Evolutionary conservation across 768 basidiomycete species (phyloP), one percentile per base, ranked within the genome.

Genomic region (Strobilomyces confusus): DNA sequence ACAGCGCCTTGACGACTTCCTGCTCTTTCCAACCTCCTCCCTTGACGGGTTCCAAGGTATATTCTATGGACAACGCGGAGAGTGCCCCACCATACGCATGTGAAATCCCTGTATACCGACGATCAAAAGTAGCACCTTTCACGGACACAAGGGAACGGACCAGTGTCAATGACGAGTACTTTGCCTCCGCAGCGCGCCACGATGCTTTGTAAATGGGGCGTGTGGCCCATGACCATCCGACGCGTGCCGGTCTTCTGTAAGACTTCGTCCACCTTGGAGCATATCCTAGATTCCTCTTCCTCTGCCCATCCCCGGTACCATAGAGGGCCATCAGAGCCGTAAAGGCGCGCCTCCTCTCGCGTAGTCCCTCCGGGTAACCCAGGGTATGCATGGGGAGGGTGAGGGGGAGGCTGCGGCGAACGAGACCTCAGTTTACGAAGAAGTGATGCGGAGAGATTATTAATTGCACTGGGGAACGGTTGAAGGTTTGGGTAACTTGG

Each of bases 261-360:
- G 17, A 95, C 86, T 23, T 75, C 71, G 53, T 89, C 84, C 0
- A 92, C 92, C 33, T 81, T 77, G 2, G 61, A 66, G 67, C 97
- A 99, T 5, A 81, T 82, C 47, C 75, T 74, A 51, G 80, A 79
- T 48, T 95, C 91, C 23, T 73, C 70, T 13, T 86, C 83, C 47
- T 82, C 75, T 15, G 95, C 95, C 83, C 94, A 94, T 1, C 94
- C 94, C 12, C 97, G 80, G 68, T 94, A 97, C 97, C 97, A 98
- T 42, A 95, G 69, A 4, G 94, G 93, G 0, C 95, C 95, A 40
- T 91, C 82, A 1, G 77, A 63, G 22, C 77, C 80, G 62, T 95
- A 97, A 33, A 98, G 65, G 32, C 80, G 77, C 8, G 74, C 64
- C 69, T 98, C 94, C 54, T 84, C 84, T 0, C 59, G 59, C 0